Percentiles rank a stretch among this genome's conserved stretches.
phyloP scores from a whole-genome alignment of 768 basidiomycete species.

The Tricholoma flavovirens region DNA sequence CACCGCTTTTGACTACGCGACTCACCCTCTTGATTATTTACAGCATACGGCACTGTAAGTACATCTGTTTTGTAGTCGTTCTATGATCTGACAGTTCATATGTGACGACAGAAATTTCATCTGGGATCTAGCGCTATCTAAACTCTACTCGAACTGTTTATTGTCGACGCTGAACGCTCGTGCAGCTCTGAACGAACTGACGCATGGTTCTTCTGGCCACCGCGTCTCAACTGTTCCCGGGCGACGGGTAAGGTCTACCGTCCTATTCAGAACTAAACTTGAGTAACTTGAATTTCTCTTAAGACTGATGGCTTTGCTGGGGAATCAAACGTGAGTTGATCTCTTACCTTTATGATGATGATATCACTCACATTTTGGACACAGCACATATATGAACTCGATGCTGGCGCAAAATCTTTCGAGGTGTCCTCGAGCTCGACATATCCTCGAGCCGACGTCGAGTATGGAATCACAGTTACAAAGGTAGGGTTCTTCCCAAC shows the following conservation, averaged over 20 bases:
- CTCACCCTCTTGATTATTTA: background rate
- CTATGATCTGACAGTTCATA: background rate
- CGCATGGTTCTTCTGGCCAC: slow-evolving; percentile 19
- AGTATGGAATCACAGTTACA: slow-evolving; percentile 10
- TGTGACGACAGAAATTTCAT: slow-evolving; percentile 37
- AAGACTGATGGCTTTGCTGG: background rate
- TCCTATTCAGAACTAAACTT: background rate
- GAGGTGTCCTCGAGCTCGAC: slow-evolving; percentile 2
- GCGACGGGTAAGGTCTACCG: slow-evolving; percentile 10
- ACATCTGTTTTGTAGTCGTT: background rate
- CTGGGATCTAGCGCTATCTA: slow-evolving; percentile 43
- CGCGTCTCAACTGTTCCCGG: slow-evolving; percentile 17
- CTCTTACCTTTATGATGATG: background rate
- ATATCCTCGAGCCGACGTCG: slow-evolving; percentile 1
- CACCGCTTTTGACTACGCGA: background rate
- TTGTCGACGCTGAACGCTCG: slow-evolving; percentile 46
- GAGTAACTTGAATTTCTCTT: too few species aligned
- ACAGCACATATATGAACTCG: slow-evolving; percentile 5
- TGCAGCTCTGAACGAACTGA: slow-evolving; percentile 24
- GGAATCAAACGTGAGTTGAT: background rate
- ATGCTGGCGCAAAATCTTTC: slow-evolving; percentile 2
- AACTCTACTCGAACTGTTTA: slow-evolving; percentile 44
- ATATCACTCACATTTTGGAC: background rate
- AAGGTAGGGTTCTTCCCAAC: background rate
- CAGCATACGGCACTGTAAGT: slow-evolving; percentile 42